Evolutionary conservation across 2,329 filamentous ascomycete species (phyloP).

Genomic region (Paecilomyces sp.): DNA sequence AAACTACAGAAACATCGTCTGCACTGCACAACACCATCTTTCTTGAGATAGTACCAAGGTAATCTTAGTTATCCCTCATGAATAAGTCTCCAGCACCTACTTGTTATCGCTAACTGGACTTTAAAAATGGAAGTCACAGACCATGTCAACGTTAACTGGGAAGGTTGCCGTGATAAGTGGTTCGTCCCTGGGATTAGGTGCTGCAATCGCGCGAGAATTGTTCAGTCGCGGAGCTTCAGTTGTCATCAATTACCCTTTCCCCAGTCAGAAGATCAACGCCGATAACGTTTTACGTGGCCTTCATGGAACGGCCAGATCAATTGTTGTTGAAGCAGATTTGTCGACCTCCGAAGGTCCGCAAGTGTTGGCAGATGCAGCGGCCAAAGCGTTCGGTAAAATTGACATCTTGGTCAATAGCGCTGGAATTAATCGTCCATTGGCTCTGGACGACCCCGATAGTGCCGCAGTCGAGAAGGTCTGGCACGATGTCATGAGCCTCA

Average conservation of each 20-base stretch:
- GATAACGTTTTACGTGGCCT: neutral
- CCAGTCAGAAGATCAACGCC: neutral
- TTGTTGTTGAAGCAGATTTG: neutral
- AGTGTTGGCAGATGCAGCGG: neutral
- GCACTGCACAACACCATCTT: no score
- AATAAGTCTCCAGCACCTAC: no score
- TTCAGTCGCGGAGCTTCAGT: neutral
- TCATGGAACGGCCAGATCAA: neutral
- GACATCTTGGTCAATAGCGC: neutral
- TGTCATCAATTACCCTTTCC: neutral
- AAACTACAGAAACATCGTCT: no score
- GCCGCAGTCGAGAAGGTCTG: neutral
- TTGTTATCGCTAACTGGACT: no score
- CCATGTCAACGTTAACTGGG: no score
- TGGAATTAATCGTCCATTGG: neutral
- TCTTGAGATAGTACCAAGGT: no score
- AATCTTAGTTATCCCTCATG: no score
- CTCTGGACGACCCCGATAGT: neutral
- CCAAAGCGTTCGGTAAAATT: neutral
- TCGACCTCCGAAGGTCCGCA: neutral
- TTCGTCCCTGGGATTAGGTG: neutral
- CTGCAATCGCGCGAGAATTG: neutral
- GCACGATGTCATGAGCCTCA: neutral
- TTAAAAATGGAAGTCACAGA: no score
- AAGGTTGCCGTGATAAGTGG: neutral